These are phyloP conservation scores for Phoenix dactylifera DNA, from an alignment of 176 grass and related monocot genomes.

Conservation along the genomic window DNA sequence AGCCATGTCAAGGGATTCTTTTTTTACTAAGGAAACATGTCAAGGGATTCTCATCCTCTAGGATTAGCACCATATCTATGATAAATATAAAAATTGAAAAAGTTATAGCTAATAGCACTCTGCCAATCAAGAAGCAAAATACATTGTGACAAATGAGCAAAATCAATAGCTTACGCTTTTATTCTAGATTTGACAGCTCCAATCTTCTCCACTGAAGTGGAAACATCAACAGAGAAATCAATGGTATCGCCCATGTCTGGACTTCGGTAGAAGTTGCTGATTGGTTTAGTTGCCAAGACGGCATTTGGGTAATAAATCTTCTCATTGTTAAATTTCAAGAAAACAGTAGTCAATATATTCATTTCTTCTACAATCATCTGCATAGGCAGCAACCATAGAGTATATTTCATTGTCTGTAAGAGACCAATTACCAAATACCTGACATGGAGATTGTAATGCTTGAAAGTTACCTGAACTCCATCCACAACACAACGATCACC, in stretches of 20 bases:
- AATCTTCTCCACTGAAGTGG: conserved; percentile 68
- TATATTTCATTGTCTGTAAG: too few species aligned
- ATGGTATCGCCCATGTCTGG: conserved; percentile 77
- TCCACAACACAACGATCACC: conserved; percentile 90
- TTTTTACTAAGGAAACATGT: too few species aligned
- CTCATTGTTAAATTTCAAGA: conserved; percentile 82
- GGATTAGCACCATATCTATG: too few species aligned
- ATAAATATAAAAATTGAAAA: too few species aligned
- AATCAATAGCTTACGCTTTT: conserved; percentile 50
- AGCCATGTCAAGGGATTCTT: too few species aligned
- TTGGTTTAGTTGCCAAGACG: conserved; percentile 66
- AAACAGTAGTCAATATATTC: conserved; percentile 96
- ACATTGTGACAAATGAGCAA: background rate
- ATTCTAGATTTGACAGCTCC: conserved; percentile 62
- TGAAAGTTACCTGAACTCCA: conserved; percentile 61
- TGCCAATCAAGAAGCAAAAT: too few species aligned
- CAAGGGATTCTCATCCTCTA: too few species aligned
- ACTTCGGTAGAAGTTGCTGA: conserved; percentile 98
- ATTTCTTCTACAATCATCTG: conserved; percentile 99
- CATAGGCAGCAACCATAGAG: background rate
- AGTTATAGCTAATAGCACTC: too few species aligned
- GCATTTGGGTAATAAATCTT: conserved; percentile 98
- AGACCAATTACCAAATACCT: too few species aligned
- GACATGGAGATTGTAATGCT: too few species aligned
- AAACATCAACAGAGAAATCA: conserved; percentile 60